Base-by-base conservation (phyloP, 306 rosid species). In the Fragaria vesca region DNA sequence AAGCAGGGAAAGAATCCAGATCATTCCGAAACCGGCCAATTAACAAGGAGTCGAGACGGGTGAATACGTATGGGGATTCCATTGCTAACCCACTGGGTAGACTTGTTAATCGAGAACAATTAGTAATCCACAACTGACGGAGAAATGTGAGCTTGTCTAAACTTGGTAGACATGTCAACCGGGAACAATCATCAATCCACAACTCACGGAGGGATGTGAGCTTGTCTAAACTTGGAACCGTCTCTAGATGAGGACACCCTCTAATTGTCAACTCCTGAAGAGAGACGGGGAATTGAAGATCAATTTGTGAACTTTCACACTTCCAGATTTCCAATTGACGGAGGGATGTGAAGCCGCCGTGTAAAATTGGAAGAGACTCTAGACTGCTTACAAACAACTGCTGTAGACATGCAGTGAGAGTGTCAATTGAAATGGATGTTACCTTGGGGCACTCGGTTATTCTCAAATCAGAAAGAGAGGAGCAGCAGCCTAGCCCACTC, bases 51-150 rank as follows among this genome's bases (percentile, higher is more conserved):
- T 67, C 4, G 2, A n/a, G n/a, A 38, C 28, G 8, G 28, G 18
- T 67, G 50, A 67, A 58, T 21, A 20, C 61, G 9, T 16, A 15
- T 17, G 24, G 7, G 45, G 13, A 65, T 20, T 26, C 61, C 61
- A n/a, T n/a, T 65, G 48, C 30, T 67, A 67, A 12, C 18, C 71
- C 71, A 67, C 30, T n/a, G 1, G 71, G 51, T 8, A 40, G 51
- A 4, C 71, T 3, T 20, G 6, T 67, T 0, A 67, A 67, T 20
- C 50, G 1, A 0, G 6, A 2, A 67, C 71, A 67, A 11, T 1
- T 0, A 1, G 0, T 0, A n/a, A 67, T 67, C 6, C 0, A 0
- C 71, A 67, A 20, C 0, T 0, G 0, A 12, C 50, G 16, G 16
- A 67, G 71, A 28, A 30, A 18, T 20, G 51, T 20, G 71, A 40